phyloP scores from a whole-genome alignment of 495 filamentous ascomycete species.

The Wilcoxina mikolae region DNA sequence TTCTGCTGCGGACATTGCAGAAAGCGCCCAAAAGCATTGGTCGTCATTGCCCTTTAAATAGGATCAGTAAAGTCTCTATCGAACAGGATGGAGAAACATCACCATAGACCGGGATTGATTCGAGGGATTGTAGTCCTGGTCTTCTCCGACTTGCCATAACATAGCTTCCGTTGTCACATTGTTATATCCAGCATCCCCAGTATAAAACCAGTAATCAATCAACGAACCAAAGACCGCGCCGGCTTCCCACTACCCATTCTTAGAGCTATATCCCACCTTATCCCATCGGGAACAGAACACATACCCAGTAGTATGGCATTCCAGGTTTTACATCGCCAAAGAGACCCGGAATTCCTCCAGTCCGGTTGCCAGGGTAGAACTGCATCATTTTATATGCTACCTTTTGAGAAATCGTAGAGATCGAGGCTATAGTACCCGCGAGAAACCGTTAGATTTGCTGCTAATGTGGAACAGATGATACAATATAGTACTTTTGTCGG shows the following conservation, averaged over 20 bases:
- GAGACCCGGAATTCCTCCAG: constrained; percentile 45
- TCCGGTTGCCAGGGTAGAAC: constrained; percentile 51
- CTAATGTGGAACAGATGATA: background rate
- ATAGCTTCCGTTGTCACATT: constrained; percentile 51
- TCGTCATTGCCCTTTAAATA: constrained; percentile 52
- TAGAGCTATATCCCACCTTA: no score
- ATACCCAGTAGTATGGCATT: constrained; percentile 43
- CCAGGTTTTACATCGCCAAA: no score
- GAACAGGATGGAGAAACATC: background rate
- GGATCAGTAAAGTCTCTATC: background rate
- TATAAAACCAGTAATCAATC: constrained; percentile 74
- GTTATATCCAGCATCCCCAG: constrained; percentile 61
- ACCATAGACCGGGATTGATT: constrained; percentile 56
- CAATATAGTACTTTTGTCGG: background rate
- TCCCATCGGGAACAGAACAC: background rate
- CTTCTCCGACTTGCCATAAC: constrained; percentile 52
- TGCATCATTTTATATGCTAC: constrained; percentile 51
- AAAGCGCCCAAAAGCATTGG: constrained; percentile 70
- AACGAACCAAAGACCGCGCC: constrained; percentile 35
- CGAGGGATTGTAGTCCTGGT: constrained; percentile 57
- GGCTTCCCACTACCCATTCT: constrained; percentile 44
- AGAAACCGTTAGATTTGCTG: background rate
- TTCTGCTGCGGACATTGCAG: constrained; percentile 70
- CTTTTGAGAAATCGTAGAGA: constrained; percentile 46
- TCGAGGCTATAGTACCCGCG: constrained; percentile 47